A percentile compares a stretch with the other conserved stretches of the same genome.
These are phyloP conservation scores for Plenodomus lindquistii DNA, from an alignment of 2,329 filamentous ascomycete genomes.

Conservation along the genomic window DNA sequence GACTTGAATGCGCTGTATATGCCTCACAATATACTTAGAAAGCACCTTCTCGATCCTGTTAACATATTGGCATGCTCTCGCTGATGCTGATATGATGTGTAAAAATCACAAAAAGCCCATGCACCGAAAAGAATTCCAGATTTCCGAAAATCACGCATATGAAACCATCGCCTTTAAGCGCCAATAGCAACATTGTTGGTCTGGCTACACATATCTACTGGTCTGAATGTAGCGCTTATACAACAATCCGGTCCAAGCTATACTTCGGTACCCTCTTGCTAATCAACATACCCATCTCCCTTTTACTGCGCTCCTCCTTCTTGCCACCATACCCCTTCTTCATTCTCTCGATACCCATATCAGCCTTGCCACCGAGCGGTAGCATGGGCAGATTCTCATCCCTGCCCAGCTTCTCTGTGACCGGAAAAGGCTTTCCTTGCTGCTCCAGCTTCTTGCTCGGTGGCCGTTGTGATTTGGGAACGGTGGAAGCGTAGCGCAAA, in stretches of 20 bases:
- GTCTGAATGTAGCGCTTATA: conserved; percentile 1
- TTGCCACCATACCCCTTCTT: conserved; percentile 71
- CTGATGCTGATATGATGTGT: no score
- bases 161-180: no score
- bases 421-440: conserved; percentile 55
- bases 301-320: conserved; percentile 66
- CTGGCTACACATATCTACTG: background rate
- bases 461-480: conserved; percentile 37
- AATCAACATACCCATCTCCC: conserved; percentile 77
- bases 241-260: conserved; percentile 72
- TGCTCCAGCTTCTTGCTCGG: conserved; percentile 37
- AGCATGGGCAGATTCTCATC: conserved; percentile 58
- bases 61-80: no score
- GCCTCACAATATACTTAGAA: no score
- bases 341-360: conserved; percentile 50
- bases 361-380: conserved; percentile 72
- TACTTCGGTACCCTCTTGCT: conserved; percentile 82
- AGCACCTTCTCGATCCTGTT: no score
- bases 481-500: conserved; percentile 57
- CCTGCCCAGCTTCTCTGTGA: conserved; percentile 27
- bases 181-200: background rate
- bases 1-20: no score
- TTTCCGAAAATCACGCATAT: no score
- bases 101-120: no score
- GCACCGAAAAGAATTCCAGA: no score